These are phyloP conservation scores for Exophiala phaeomuriformis DNA, from an alignment of 2,329 filamentous ascomycete species.

Conservation along the genomic window DNA sequence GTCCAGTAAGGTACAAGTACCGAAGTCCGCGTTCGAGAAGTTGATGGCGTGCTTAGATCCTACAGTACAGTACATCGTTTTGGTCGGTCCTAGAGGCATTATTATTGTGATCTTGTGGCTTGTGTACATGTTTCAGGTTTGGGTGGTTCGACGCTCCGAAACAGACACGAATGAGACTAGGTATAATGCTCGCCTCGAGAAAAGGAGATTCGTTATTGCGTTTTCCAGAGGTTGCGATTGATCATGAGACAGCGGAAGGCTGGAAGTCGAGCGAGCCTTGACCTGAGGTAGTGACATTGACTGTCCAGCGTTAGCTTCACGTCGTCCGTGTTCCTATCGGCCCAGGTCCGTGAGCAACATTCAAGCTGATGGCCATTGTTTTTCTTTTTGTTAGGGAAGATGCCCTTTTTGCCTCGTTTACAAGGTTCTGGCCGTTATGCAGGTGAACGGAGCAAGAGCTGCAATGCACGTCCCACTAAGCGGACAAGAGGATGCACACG, in stretches of 20 bases:
- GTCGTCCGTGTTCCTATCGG: neutral
- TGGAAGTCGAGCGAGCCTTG: no score
- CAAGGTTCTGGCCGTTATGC: neutral
- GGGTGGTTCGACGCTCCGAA: conserved; percentile 2
- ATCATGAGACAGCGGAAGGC: no score
- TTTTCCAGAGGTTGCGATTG: no score
- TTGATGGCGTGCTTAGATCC: neutral
- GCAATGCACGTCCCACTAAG: neutral
- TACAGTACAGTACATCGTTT: neutral
- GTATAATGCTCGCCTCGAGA: no score
- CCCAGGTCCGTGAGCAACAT: neutral
- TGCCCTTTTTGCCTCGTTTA: neutral
- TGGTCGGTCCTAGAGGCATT: conserved; percentile 8
- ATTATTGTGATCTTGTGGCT: conserved; percentile 12
- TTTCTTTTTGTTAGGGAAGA: neutral
- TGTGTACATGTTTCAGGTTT: conserved; percentile 14
- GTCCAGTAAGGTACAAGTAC: neutral
- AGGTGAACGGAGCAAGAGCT: neutral
- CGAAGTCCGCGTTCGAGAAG: neutral
- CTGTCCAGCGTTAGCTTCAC: no score
- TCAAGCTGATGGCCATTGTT: neutral
- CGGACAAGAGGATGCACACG: neutral
- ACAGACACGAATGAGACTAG: neutral
- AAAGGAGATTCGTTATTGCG: no score
- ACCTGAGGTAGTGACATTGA: no score